Evolutionary conservation across 2,329 filamentous ascomycete species (phyloP).

Genomic region (Rugonectria rugulosa): DNA sequence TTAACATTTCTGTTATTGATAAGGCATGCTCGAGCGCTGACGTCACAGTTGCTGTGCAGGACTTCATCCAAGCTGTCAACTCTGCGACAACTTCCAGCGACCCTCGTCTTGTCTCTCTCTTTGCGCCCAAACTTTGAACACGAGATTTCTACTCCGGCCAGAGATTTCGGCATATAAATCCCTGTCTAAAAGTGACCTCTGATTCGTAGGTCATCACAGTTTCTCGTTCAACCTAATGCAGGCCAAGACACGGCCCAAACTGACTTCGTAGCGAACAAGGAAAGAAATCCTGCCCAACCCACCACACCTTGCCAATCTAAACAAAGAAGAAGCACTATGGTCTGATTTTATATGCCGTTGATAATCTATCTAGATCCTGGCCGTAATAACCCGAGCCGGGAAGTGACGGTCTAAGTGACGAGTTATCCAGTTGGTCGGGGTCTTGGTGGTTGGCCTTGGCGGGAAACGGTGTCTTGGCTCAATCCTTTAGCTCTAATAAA

Average conservation of each 20-base stretch:
- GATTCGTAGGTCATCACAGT: neutral
- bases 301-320: neutral
- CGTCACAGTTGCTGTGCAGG: no score
- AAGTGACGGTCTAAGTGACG: neutral
- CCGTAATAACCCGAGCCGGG: conserved; percentile 9
- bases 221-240: conserved; percentile 8
- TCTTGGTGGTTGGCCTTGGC: neutral
- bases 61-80: no score
- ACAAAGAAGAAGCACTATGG: conserved; percentile 8
- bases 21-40: no score
- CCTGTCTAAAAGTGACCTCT: neutral
- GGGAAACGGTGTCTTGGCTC: neutral
- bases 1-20: no score
- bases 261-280: neutral
- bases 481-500: no score
- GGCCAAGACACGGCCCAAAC: conserved; percentile 11
- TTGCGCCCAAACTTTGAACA: neutral
- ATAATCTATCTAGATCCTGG: neutral
- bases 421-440: neutral
- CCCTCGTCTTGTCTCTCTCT: no score
- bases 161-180: conserved; percentile 17
- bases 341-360: conserved; percentile 5
- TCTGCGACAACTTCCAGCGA: no score
- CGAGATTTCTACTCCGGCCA: no score
- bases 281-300: neutral